These are phyloP conservation scores for Dryas alaskensis DNA, from an alignment of 306 rosid species.

Conservation along the genomic window DNA sequence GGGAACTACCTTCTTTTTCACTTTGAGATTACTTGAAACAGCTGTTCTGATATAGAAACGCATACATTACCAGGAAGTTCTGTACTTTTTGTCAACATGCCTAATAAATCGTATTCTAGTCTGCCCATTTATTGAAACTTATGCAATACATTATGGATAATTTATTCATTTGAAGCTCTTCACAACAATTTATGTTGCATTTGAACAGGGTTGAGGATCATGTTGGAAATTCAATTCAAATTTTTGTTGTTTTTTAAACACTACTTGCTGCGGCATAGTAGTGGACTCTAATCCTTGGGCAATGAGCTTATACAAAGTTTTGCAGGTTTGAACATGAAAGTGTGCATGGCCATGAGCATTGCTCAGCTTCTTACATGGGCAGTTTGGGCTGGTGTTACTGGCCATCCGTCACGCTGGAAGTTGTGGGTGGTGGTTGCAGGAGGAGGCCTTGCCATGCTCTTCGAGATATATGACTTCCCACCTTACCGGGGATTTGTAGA, in stretches of 20 bases:
- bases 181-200: too few relatives aligned
- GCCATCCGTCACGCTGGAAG: conserved; percentile 69
- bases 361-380: conserved; percentile 86
- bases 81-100: neutral
- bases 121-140: too few relatives aligned
- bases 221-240: neutral
- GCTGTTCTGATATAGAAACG: neutral
- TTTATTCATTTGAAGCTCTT: too few relatives aligned
- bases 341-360: conserved; percentile 57
- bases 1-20: neutral
- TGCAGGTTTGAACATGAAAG: conserved; percentile 81
- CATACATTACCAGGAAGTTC: neutral
- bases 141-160: too few relatives aligned
- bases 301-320: conserved; percentile 23
- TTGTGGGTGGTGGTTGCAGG: conserved; percentile 65
- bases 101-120: neutral
- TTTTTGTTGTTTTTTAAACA: neutral
- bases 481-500: conserved; percentile 85
- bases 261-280: neutral
- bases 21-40: neutral
- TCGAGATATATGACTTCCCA: conserved; percentile 79
- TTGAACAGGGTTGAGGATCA: neutral
- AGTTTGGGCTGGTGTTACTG: conserved; percentile 52
- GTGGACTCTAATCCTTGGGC: conserved; percentile 1
- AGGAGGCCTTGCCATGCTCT: conserved; percentile 55